Conservation (phyloP, 345 rosid genomes). For the Salix exigua region DNA sequence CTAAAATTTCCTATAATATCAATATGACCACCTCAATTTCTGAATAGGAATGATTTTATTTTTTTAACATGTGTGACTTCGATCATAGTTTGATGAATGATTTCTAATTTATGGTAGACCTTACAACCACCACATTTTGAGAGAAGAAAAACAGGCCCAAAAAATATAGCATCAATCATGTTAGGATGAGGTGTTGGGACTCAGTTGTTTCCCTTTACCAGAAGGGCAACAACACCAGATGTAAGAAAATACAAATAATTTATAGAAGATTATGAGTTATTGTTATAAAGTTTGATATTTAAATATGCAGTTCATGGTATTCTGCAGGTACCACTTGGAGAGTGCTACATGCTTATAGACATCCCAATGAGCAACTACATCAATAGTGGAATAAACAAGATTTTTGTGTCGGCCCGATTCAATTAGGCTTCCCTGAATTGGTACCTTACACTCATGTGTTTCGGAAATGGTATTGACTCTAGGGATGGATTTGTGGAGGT, state of each 20-base stretch:
- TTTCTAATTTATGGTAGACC: conserved; percentile 36
- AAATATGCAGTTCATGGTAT: background rate
- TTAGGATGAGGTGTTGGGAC: conserved; percentile 93
- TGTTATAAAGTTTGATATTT: conserved; percentile 1
- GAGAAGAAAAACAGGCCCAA: conserved; percentile 59
- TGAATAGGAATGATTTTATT: background rate
- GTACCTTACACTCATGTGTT: conserved; percentile 80
- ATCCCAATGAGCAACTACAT: conserved; percentile 96
- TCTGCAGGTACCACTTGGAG: conserved; percentile 84
- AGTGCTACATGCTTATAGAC: conserved; percentile 89
- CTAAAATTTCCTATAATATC: background rate
- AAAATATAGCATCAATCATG: conserved; percentile 83
- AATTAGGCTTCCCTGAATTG: conserved; percentile 93
- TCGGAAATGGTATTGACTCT: conserved; percentile 46
- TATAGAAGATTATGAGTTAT: background rate
- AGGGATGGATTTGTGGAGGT: too few relatives aligned
- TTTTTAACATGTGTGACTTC: background rate
- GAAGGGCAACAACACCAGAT: conserved; percentile 86
- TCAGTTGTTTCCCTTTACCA: conserved; percentile 76
- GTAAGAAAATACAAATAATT: conserved; percentile 39
- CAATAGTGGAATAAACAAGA: conserved; percentile 90
- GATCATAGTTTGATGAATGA: background rate
- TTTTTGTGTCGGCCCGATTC: conserved; percentile 85
- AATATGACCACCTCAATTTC: background rate
- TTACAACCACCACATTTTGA: conserved; percentile 41